Evolutionary conservation across 2,329 filamentous ascomycete species (phyloP), one percentile per base, ranked within the genome.

Genomic region (Calonectria hawksworthii): DNA sequence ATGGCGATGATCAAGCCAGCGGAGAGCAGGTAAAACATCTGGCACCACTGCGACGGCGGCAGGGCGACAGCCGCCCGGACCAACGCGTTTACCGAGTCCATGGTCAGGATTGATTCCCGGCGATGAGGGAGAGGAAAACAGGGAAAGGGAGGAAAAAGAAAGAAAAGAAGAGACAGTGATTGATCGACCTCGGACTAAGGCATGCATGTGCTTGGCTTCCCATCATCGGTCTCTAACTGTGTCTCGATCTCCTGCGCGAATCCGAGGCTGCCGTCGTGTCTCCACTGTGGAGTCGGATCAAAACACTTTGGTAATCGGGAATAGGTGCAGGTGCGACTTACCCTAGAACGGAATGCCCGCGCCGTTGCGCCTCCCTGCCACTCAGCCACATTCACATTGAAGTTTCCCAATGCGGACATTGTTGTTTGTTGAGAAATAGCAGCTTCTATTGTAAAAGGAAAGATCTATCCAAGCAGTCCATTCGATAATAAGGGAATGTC

Each of bases 1-100:
- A 90, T 82, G 14, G 82, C 82, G 10, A 89, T 73, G 36, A 91
- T 84, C 64, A 80, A 77, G 14, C 82, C 83, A 8, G 87, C 83
- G 4, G 87, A 82, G 61, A 88, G 77, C 47, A 88, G 80, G 80
- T 90, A 91, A 80, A 88, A 88, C 30, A 84, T 78, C 78, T 89
- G 90, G 75, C 88, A 90, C 78, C 77, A 83, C 56, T 82, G 77
- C 5, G 83, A 78, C 16, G 84, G 84, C 14, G 81, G 68, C 69
- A 80, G 41, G 44, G 44, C 18, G 21, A 74, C 63, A 23, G 28
- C 32, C 13, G 69, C 11, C n/a, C 74, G 67, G 18, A 44, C 51
- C 18, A 70, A 21, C 32, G 69, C 61, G 16, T 74, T 36, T 8
- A 75, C 10, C 11, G 66, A 21, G 16, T 79, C 75, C 54, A 70